Evolutionary conservation across 768 basidiomycete genomes (phyloP).

Genomic region (Suillus spraguei): DNA sequence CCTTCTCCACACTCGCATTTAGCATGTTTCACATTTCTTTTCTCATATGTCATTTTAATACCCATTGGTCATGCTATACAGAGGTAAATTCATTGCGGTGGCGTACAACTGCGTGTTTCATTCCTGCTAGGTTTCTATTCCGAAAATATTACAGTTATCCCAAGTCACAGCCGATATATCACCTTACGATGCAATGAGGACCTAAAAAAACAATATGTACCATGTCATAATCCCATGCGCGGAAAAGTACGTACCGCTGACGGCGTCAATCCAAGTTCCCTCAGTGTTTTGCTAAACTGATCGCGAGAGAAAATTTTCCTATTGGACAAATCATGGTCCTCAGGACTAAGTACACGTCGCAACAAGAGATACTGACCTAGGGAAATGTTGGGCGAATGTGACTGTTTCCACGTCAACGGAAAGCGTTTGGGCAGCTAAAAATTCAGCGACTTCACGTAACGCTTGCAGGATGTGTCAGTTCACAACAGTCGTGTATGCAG

Average conservation of each 20-base stretch:
- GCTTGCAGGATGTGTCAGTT: conserved; percentile 44
- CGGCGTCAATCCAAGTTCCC: conserved; percentile 86
- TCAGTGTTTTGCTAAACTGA: conserved; percentile 81
- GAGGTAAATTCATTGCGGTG: background rate
- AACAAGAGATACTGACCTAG: conserved; percentile 54
- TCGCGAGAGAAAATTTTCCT: conserved; percentile 77
- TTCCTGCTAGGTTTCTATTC: background rate
- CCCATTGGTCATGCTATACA: background rate
- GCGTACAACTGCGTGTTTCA: background rate
- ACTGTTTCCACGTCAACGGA: conserved; percentile 77
- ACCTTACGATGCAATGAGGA: conserved; percentile 50
- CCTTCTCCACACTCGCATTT: background rate
- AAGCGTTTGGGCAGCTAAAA: conserved; percentile 73
- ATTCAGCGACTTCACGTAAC: conserved; percentile 85
- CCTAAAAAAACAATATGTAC: conserved; percentile 35
- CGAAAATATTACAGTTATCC: background rate
- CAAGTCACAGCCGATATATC: background rate
- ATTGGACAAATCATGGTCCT: background rate
- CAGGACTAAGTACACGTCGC: background rate
- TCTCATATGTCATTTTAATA: background rate
- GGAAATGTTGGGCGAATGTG: conserved; percentile 79
- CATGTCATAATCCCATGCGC: background rate
- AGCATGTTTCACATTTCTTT: background rate
- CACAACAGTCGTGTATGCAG: conserved; percentile 1
- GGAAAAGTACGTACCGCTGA: conserved; percentile 66